Evolutionary conservation across 345 rosid species (phyloP).

Genomic region (Salix koriyanagi): DNA sequence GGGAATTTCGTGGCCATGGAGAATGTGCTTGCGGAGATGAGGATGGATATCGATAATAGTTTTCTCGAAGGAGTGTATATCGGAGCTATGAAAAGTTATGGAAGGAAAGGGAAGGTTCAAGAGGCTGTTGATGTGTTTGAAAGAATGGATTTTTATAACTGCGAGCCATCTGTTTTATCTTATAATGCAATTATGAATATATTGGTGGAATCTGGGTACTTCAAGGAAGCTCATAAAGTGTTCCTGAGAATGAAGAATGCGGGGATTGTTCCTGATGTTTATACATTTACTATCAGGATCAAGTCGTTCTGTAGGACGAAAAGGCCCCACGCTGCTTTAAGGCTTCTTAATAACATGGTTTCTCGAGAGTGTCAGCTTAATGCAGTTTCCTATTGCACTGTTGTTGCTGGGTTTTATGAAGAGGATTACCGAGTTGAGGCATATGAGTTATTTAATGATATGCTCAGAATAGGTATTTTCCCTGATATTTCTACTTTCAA

Average conservation of each 20-base stretch:
- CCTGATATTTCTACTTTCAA: constrained; percentile 64
- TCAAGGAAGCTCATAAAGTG: constrained; percentile 77
- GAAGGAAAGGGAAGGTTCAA: constrained; percentile 72
- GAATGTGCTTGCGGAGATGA: constrained; percentile 45
- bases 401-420: constrained; percentile 68
- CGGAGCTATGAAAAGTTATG: constrained; percentile 64
- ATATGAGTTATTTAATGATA: constrained; percentile 66
- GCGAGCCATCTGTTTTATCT: constrained; percentile 64
- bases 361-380: constrained; percentile 70
- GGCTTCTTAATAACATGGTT: constrained; percentile 75
- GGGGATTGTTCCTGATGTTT: constrained; percentile 67
- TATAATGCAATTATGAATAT: constrained; percentile 80
- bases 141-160: constrained; percentile 84
- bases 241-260: constrained; percentile 75
- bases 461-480: constrained; percentile 52
- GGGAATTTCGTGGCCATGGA: constrained; percentile 85
- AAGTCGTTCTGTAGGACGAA: constrained; percentile 79
- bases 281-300: constrained; percentile 75
- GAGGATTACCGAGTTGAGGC: constrained; percentile 48
- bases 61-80: constrained; percentile 76
- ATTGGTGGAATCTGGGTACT: constrained; percentile 61
- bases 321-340: constrained; percentile 75
- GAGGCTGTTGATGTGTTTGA: constrained; percentile 82
- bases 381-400: constrained; percentile 75
- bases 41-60: constrained; percentile 41